These are phyloP conservation scores for Mycosarcoma mackinlayi DNA, from an alignment of 1,284 basidiomycete genomes.

Conservation along the genomic window DNA sequence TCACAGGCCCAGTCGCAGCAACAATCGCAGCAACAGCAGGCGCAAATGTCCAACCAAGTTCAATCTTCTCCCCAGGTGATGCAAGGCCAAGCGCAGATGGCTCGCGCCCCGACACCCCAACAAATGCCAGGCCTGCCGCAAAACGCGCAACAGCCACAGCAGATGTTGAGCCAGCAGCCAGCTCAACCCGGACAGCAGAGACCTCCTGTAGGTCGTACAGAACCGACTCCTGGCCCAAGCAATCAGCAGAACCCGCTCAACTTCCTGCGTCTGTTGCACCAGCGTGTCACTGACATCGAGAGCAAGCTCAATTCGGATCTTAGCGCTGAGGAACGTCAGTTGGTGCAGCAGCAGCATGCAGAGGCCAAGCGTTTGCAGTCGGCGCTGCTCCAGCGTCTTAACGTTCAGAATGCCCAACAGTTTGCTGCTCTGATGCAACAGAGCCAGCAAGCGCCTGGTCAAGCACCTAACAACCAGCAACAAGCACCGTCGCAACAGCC, in stretches of 20 bases:
- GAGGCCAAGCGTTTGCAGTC: conserved; percentile 50
- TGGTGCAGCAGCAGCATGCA: conserved; percentile 45
- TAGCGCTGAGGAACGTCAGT: conserved; percentile 47
- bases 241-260: conserved; percentile 50
- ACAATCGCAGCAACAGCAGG: conserved; percentile 21
- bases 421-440: conserved; percentile 41
- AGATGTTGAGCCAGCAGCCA: conserved; percentile 32
- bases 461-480: conserved; percentile 20
- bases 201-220: conserved; percentile 22
- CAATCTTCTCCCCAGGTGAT: conserved; percentile 35
- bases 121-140: conserved; percentile 25
- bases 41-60: conserved; percentile 16
- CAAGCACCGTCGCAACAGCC: conserved; percentile 13
- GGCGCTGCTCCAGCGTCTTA: conserved; percentile 47
- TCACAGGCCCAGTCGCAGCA: conserved; percentile 13
- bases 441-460: conserved; percentile 24
- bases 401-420: conserved; percentile 41
- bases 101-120: conserved; percentile 21
- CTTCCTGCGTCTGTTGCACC: conserved; percentile 55
- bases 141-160: conserved; percentile 25
- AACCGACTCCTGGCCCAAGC: conserved; percentile 17
- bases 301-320: conserved; percentile 50
- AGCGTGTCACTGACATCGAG: conserved; percentile 55
- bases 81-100: conserved; percentile 29
- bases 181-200: conserved; percentile 32